phyloP scores from a whole-genome alignment of 345 rosid species.

The Schrenkiella parvula region DNA sequence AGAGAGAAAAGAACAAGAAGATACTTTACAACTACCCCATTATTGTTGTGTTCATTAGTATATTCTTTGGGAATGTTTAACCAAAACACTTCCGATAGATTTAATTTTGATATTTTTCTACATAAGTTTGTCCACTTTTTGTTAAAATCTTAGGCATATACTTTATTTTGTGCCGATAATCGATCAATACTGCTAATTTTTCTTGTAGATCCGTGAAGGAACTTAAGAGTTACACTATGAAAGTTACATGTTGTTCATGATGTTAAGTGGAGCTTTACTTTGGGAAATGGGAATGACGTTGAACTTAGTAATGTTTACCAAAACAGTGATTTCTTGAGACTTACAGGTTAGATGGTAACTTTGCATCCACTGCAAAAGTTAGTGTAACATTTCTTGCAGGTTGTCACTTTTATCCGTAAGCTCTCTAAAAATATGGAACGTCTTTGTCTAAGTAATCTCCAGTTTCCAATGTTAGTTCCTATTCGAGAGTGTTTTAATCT shows the following conservation, averaged over 20 bases:
- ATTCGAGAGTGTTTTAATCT: neutral
- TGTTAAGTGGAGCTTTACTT: neutral
- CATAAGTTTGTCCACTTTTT: neutral
- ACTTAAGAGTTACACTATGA: neutral
- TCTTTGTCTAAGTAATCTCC: neutral
- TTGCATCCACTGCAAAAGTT: slow-evolving; percentile 6
- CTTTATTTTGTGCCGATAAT: neutral
- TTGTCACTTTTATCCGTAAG: neutral
- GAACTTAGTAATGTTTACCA: neutral
- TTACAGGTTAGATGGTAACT: neutral
- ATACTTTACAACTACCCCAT: slow-evolving; percentile 20
- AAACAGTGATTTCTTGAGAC: neutral
- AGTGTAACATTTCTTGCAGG: neutral
- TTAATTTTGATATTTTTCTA: neutral
- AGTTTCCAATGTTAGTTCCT: neutral
- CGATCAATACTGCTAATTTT: neutral
- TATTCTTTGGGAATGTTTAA: neutral
- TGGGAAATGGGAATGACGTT: slow-evolving; percentile 5
- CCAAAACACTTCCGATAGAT: neutral
- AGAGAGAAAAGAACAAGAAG: neutral
- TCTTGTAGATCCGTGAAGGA: neutral
- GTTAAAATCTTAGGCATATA: neutral
- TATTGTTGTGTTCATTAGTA: slow-evolving; percentile 2
- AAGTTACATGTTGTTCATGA: neutral
- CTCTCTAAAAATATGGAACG: neutral